phyloP scores from a whole-genome alignment of 2,329 filamentous ascomycete genomes.

The Talaromyces sp. region DNA sequence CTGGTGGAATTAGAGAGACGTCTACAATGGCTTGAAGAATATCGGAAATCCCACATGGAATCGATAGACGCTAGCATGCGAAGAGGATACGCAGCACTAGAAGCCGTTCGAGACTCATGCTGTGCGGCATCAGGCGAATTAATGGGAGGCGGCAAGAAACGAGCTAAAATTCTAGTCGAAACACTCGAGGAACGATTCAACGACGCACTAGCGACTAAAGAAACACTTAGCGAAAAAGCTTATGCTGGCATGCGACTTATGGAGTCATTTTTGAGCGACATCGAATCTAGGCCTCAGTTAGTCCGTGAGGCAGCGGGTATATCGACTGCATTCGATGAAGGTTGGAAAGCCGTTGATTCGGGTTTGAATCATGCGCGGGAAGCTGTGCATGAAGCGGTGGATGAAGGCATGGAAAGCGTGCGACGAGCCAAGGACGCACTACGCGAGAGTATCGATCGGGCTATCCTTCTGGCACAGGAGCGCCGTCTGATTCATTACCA shows the following conservation, averaged over 20 bases:
- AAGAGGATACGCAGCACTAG: conserved; percentile 77
- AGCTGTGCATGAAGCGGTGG: conserved; percentile 67
- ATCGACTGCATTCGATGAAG: conserved; percentile 71
- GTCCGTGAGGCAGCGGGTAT: conserved; percentile 67
- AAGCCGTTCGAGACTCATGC: conserved; percentile 81
- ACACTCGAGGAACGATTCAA: conserved; percentile 85
- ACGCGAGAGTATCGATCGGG: conserved; percentile 76
- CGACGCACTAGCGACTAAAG: conserved; percentile 75
- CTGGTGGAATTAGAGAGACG: conserved; percentile 79
- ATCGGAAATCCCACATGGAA: conserved; percentile 73
- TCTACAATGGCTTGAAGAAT: conserved; percentile 81
- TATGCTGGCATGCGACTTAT: conserved; percentile 80
- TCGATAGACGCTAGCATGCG: conserved; percentile 79
- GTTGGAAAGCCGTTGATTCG: conserved; percentile 74
- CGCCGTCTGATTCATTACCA: conserved; percentile 82
- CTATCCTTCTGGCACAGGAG: conserved; percentile 68
- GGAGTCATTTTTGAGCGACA: conserved; percentile 76
- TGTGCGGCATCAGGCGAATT: conserved; percentile 86
- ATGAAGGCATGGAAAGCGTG: conserved; percentile 78
- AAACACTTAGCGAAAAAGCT: conserved; percentile 86
- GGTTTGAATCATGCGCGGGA: conserved; percentile 68
- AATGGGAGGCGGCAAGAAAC: conserved; percentile 76
- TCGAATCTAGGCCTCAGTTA: conserved; percentile 76
- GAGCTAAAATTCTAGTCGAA: conserved; percentile 85
- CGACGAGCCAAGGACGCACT: conserved; percentile 73